A percentile compares a stretch with the other conserved stretches of the same genome.
These are phyloP conservation scores for Ustilago loliicola DNA, from an alignment of 1,284 basidiomycete genomes.

Conservation along the genomic window DNA sequence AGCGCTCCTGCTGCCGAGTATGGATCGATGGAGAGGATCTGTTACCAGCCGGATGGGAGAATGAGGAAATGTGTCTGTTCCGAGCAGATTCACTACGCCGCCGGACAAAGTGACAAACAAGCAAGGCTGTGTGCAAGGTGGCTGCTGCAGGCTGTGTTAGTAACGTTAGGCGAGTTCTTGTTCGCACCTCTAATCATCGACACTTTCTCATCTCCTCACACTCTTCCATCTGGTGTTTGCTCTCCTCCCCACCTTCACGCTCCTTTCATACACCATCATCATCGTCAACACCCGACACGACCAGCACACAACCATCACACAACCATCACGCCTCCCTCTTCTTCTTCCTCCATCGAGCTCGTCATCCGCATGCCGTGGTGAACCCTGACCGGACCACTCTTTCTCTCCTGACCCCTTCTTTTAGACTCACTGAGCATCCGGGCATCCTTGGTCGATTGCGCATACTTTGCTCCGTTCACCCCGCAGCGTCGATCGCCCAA, in stretches of 20 bases:
- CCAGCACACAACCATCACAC: not conserved
- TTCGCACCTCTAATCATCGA: slow-evolving; percentile 18
- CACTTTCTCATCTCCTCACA: not conserved
- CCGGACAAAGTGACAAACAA: not conserved
- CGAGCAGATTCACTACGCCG: not conserved
- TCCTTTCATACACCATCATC: slow-evolving; percentile 3
- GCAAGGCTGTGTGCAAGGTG: slow-evolving; percentile 6
- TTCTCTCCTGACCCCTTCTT: not conserved
- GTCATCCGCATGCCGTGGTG: slow-evolving; percentile 11
- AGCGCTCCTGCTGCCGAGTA: no score
- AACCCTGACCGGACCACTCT: not conserved
- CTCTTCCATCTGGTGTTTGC: not conserved
- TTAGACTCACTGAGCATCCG: not conserved
- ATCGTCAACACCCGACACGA: not conserved
- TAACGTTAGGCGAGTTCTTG: not conserved
- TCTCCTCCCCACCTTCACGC: not conserved
- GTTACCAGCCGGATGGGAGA: no score
- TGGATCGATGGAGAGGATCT: no score
- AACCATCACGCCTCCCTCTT: not conserved
- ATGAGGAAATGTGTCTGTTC: not conserved
- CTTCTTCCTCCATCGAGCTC: not conserved
- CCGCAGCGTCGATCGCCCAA: not conserved
- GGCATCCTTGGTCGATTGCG: not conserved
- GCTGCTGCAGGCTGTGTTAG: slow-evolving; percentile 11
- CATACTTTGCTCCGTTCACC: not conserved